phyloP scores from a whole-genome alignment of 495 filamentous ascomycete genomes.

The Trichoderma reesei region DNA sequence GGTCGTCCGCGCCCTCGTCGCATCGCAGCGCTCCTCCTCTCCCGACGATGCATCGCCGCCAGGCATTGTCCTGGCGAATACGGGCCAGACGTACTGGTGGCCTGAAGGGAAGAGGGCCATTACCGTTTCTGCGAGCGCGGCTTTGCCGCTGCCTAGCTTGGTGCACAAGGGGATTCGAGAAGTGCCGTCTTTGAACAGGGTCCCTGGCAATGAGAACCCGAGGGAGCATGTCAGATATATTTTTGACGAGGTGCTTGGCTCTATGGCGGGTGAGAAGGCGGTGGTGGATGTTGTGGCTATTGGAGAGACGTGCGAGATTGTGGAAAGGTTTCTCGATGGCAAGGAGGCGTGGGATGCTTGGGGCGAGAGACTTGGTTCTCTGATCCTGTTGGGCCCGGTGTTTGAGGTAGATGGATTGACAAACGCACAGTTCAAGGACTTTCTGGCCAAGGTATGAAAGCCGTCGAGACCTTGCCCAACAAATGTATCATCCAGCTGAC shows the following conservation, averaged over 20 bases:
- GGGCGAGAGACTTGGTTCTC: conserved; percentile 24
- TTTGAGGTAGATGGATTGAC: conserved; percentile 22
- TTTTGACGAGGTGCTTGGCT: conserved; percentile 50
- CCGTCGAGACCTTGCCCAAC: not conserved
- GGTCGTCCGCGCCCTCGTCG: conserved; percentile 48
- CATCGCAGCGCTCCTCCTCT: conserved; percentile 23
- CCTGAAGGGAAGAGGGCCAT: conserved; percentile 46
- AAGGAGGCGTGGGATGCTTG: conserved; percentile 39
- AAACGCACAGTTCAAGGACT: conserved; percentile 32
- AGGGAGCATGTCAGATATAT: conserved; percentile 52
- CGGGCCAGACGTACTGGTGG: conserved; percentile 62
- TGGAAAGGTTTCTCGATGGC: conserved; percentile 45
- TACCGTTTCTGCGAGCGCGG: conserved; percentile 40
- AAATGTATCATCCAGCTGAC: not conserved
- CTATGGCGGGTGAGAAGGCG: conserved; percentile 32
- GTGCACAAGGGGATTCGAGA: conserved; percentile 35
- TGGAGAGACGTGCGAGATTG: conserved; percentile 44
- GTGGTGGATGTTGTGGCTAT: conserved; percentile 57
- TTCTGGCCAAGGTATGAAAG: conserved; percentile 37
- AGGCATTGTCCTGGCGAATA: conserved; percentile 60
- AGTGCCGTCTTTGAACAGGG: conserved; percentile 39
- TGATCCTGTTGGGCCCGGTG: conserved; percentile 33
- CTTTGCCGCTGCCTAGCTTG: conserved; percentile 44
- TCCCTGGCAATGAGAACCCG: conserved; percentile 42
- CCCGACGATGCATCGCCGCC: conserved; percentile 23